Evolutionary conservation across 2,329 filamentous ascomycete genomes (phyloP), one percentile per base, ranked within the genome.

Genomic region (Cladosporium sp.): DNA sequence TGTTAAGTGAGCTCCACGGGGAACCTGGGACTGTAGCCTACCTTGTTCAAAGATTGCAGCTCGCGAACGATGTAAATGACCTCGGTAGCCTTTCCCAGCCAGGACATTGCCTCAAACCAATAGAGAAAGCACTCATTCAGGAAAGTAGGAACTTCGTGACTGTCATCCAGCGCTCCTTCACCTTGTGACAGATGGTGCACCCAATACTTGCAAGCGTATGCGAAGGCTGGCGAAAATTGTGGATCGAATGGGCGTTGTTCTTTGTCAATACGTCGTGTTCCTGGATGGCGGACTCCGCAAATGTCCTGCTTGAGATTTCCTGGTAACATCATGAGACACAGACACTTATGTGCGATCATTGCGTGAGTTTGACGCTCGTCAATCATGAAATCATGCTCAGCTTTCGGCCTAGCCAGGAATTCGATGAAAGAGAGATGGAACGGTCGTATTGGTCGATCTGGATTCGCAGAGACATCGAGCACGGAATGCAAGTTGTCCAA

Each of bases 341-440:
- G 33, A 43, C 59, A 62, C 8, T 39, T 38, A 19, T 25, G 3
- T 18, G 51, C 48, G 38, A 61, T 40, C 4, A 40, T 20, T 3
- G 29, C 19, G 47, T 62, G 55, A 22, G 50, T 49, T 38, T 46
- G 9, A 6, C 30, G 13, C 33, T 56, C 53, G 48, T 58, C 50
- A 20, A 62, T 48, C 40, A 33, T 43, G 45, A 61, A 58, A 12
- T 35, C n/a, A n/a, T 35, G 36, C 5, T 51, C 36, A n/a, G 29
- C 25, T 20, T 43, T 40, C 18, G 25, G 50, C 13, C 13, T 15
- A 38, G 41, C 45, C 8, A 63, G 56, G 39, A 62, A 64, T 18
- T 62, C 61, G 4, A 55, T 53, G 49, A 64, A 64, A 7, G 61
- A 64, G n/a, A 55, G 30, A 49, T 64, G 62, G 8, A 63, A 51